phyloP scores from a whole-genome alignment of 768 basidiomycete genomes.

The Austroboletus eburneus region DNA sequence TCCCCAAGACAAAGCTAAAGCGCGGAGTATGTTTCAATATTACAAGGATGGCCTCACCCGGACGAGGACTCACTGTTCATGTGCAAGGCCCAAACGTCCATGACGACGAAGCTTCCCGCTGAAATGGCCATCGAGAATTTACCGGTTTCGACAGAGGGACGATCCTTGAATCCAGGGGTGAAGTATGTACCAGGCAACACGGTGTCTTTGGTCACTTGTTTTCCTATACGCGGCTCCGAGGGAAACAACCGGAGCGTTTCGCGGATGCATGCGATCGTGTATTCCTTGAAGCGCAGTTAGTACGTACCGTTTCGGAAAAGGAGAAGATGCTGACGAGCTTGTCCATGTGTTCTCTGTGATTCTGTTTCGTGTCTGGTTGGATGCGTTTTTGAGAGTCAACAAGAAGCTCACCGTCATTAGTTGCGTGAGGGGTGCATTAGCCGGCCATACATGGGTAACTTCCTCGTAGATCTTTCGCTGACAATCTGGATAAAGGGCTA shows the following conservation, averaged over 20 bases:
- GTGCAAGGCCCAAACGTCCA: slow-evolving; percentile 43
- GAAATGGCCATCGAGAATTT: slow-evolving; percentile 35
- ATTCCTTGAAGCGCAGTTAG: slow-evolving; percentile 32
- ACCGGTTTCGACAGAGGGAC: slow-evolving; percentile 19
- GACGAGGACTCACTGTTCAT: slow-evolving; percentile 37
- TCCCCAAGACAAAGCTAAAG: slow-evolving; percentile 48
- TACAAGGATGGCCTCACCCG: too few relatives aligned
- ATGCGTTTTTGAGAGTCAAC: neutral
- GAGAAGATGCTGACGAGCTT: slow-evolving; percentile 29
- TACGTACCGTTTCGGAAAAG: neutral
- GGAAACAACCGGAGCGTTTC: slow-evolving; percentile 46
- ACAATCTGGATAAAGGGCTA: slow-evolving; percentile 48
- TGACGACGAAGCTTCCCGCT: slow-evolving; percentile 34
- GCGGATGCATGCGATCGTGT: slow-evolving; percentile 39
- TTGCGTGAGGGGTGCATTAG: slow-evolving; percentile 25
- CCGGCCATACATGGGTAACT: slow-evolving; percentile 36
- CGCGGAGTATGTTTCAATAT: too few relatives aligned
- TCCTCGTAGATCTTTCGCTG: slow-evolving; percentile 47
- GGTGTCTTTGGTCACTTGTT: slow-evolving; percentile 33
- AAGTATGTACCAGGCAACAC: slow-evolving; percentile 34
- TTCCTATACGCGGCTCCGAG: slow-evolving; percentile 33
- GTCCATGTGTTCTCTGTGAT: slow-evolving; percentile 37
- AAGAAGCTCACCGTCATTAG: slow-evolving; percentile 25
- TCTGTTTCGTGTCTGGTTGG: slow-evolving; percentile 20
- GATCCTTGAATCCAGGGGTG: slow-evolving; percentile 17